phyloP scores from a whole-genome alignment of 352 stramenopile species.

The Pythium aphanidermatum region DNA sequence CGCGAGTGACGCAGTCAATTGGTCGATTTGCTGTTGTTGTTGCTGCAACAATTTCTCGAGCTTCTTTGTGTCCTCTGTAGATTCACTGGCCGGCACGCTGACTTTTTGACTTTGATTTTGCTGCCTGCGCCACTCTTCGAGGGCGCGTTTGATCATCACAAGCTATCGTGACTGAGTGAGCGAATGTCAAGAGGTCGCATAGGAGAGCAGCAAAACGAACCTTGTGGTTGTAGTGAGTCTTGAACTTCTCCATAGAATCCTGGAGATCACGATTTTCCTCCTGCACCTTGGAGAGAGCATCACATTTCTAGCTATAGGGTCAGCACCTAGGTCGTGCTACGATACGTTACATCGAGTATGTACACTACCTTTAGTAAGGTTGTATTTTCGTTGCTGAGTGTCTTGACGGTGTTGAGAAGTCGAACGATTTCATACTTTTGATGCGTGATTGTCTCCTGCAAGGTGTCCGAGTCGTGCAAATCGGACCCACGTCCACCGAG shows the following conservation, averaged over 20 bases:
- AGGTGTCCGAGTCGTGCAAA: conserved; percentile 27
- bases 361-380: conserved; percentile 67
- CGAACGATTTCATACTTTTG: conserved; percentile 83
- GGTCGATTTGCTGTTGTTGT: conserved; percentile 52
- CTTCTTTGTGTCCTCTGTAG: neutral
- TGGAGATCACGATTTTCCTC: conserved; percentile 71
- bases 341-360: neutral
- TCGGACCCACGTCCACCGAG: conserved; percentile 8
- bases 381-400: conserved; percentile 78
- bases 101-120: conserved; percentile 21
- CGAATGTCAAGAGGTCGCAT: neutral
- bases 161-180: conserved; percentile 28
- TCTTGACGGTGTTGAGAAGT: conserved; percentile 79
- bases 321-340: neutral
- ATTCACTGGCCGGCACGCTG: neutral
- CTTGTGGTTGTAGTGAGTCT: conserved; percentile 85
- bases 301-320: conserved; percentile 58
- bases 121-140: conserved; percentile 84
- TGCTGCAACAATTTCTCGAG: conserved; percentile 34
- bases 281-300: conserved; percentile 63
- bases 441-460: conserved; percentile 53
- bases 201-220: conserved; percentile 15
- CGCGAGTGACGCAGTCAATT: conserved; percentile 41
- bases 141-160: conserved; percentile 84
- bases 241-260: conserved; percentile 82